Conservation (phyloP, 2,329 filamentous ascomycete genomes). For the Aspergillus jensenii region DNA sequence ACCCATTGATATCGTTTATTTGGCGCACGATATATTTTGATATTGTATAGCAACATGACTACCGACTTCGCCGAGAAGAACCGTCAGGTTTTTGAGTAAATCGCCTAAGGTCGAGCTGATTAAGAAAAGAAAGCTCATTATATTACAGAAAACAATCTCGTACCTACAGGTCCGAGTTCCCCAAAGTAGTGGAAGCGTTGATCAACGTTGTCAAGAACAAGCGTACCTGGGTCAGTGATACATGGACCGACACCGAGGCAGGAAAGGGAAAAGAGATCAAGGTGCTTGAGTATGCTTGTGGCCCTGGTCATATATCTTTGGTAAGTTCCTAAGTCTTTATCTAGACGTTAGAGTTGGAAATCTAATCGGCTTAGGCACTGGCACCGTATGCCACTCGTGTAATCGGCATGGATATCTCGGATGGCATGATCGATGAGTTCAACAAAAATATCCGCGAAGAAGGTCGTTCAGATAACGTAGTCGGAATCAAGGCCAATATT, state of each 20-base stretch:
- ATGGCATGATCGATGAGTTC: constrained; percentile 68
- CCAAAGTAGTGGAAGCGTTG: constrained; percentile 2
- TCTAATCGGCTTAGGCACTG: constrained; percentile 46
- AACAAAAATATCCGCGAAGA: constrained; percentile 58
- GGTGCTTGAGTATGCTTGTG: constrained; percentile 75
- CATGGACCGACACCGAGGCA: constrained; percentile 45
- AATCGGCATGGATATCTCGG: constrained; percentile 68
- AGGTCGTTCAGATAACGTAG: constrained; percentile 56
- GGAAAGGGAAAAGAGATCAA: constrained; percentile 41
- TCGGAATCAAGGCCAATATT: constrained; percentile 60
- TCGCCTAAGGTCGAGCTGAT: background rate
- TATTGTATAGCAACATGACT: background rate
- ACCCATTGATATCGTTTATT: background rate
- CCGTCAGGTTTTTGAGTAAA: constrained; percentile 10
- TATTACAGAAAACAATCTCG: constrained; percentile 1
- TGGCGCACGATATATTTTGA: background rate
- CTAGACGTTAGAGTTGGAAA: background rate
- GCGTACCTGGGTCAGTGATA: constrained; percentile 62
- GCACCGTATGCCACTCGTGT: constrained; percentile 63
- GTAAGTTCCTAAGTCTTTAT: constrained; percentile 43
- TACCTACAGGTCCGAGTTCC: constrained; percentile 2
- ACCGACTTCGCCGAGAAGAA: constrained; percentile 9
- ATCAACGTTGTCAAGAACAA: constrained; percentile 24
- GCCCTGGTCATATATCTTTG: constrained; percentile 65
- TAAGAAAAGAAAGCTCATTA: background rate